Evolutionary conservation across 768 basidiomycete species (phyloP).

Genomic region (Megacollybia marginata): DNA sequence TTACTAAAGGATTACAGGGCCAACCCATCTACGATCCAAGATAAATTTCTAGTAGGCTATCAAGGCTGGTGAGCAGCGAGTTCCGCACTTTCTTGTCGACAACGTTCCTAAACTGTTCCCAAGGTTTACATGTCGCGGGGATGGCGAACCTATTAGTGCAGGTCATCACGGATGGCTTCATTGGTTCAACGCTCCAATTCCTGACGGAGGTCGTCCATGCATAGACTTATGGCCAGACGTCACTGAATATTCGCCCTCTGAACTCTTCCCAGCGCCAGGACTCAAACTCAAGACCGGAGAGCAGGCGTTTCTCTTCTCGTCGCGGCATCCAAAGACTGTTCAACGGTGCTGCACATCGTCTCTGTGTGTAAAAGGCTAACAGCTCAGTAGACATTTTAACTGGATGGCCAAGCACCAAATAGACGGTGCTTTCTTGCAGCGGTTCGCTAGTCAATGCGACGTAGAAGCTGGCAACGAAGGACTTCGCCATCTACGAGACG

Average conservation of each 20-base stretch:
- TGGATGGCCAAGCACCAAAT: constrained; percentile 83
- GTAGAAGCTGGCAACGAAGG: constrained; percentile 45
- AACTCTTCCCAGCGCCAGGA: constrained; percentile 65
- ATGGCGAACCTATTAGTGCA: constrained; percentile 60
- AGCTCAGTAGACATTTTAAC: constrained; percentile 48
- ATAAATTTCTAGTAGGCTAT: constrained; percentile 81
- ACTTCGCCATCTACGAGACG: constrained; percentile 59
- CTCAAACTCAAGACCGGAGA: constrained; percentile 48
- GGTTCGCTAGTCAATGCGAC: constrained; percentile 67
- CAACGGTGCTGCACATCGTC: constrained; percentile 31
- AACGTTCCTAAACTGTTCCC: no score
- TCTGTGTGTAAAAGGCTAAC: not conserved
- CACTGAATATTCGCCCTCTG: constrained; percentile 60
- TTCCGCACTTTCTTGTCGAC: not conserved
- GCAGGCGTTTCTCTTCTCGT: constrained; percentile 70
- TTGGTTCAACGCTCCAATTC: constrained; percentile 69
- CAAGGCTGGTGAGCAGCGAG: constrained; percentile 64
- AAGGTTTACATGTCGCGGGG: constrained; percentile 69
- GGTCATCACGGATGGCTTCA: constrained; percentile 87
- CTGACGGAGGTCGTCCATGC: constrained; percentile 63
- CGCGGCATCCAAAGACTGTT: constrained; percentile 68
- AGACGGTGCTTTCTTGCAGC: constrained; percentile 77
- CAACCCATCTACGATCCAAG: constrained; percentile 69
- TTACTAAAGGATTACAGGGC: constrained; percentile 28
- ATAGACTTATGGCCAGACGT: constrained; percentile 79